Evolutionary conservation across 768 basidiomycete species (phyloP).

Genomic region (Tulasnella sp.): DNA sequence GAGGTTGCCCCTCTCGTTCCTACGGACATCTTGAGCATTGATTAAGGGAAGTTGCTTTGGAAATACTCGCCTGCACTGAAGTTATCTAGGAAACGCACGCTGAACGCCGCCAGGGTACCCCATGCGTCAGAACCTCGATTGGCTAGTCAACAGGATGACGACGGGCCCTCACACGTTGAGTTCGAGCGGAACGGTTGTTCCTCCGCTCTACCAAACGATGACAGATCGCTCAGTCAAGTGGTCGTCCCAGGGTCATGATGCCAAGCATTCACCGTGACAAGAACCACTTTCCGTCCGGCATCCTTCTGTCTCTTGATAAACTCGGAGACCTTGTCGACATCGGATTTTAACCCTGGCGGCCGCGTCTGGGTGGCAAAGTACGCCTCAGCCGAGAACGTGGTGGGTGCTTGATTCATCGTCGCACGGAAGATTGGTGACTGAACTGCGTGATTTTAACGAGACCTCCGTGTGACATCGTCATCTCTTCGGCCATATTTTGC

Average conservation of each 20-base stretch:
- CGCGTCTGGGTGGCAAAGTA: conserved; percentile 85
- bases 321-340: conserved; percentile 46
- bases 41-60: background rate
- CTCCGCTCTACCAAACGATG: conserved; percentile 66
- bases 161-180: conserved; percentile 79
- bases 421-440: too few relatives aligned
- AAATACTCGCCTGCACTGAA: conserved; percentile 76
- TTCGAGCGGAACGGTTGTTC: conserved; percentile 95
- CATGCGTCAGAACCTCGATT: conserved; percentile 22
- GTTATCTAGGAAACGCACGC: conserved; percentile 96
- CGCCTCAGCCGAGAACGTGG: conserved; percentile 63
- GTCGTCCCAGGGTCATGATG: background rate
- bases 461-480: too few relatives aligned
- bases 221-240: background rate
- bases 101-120: conserved; percentile 29
- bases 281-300: conserved; percentile 62
- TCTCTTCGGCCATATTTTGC: too few relatives aligned
- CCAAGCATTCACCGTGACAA: conserved; percentile 71
- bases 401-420: too few relatives aligned
- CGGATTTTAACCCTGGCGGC: conserved; percentile 58
- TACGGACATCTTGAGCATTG: conserved; percentile 24
- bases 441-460: too few relatives aligned
- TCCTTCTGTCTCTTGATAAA: conserved; percentile 61
- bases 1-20: conserved; percentile 96
- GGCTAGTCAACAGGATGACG: too few relatives aligned